A percentile compares a stretch with the other conserved stretches of the same genome.
These are phyloP conservation scores for Acanthamoeba divionensis DNA, from an alignment of 208 protist genomes.

Conservation along the genomic window DNA sequence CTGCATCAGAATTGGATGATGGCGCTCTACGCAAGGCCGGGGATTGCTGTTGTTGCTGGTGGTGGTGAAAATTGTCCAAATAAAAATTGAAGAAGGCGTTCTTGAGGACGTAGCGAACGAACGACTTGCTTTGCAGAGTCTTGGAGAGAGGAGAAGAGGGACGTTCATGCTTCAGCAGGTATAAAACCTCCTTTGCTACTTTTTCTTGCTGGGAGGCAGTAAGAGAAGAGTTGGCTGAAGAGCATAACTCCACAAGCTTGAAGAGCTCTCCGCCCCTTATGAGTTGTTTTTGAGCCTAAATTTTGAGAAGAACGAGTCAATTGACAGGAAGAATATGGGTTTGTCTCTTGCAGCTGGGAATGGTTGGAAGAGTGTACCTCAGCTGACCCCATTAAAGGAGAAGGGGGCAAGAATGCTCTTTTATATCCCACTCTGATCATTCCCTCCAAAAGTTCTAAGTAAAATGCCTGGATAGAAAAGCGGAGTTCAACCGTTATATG, in stretches of 20 bases:
- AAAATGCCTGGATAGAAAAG: background rate
- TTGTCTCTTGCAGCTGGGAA: no score
- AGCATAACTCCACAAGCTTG: slow-evolving; percentile 19
- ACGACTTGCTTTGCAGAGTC: slow-evolving; percentile 34
- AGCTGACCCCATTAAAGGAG: slow-evolving; percentile 6
- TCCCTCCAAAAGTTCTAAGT: background rate
- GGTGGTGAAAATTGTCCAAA: no score
- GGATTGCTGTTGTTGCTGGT: no score
- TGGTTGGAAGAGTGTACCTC: no score
- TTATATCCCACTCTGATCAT: slow-evolving; percentile 10
- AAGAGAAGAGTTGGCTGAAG: background rate
- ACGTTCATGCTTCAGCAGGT: slow-evolving; percentile 10
- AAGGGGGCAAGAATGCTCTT: slow-evolving; percentile 26
- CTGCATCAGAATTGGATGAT: no score
- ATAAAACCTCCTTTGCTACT: slow-evolving; percentile 19
- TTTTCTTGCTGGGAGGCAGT: background rate
- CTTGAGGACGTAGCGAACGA: slow-evolving; percentile 35
- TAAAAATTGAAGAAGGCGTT: slow-evolving; percentile 39
- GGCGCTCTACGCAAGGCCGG: no score
- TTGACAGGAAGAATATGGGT: no score
- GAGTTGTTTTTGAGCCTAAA: slow-evolving; percentile 20
- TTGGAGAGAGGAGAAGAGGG: slow-evolving; percentile 34
- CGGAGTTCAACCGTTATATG: background rate
- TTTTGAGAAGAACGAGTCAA: no score
- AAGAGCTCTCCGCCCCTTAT: slow-evolving; percentile 22